A percentile compares a stretch with the other conserved stretches of the same genome.
Conservation (phyloP, 495 filamentous ascomycete species). For the Echria macrotheca region DNA sequence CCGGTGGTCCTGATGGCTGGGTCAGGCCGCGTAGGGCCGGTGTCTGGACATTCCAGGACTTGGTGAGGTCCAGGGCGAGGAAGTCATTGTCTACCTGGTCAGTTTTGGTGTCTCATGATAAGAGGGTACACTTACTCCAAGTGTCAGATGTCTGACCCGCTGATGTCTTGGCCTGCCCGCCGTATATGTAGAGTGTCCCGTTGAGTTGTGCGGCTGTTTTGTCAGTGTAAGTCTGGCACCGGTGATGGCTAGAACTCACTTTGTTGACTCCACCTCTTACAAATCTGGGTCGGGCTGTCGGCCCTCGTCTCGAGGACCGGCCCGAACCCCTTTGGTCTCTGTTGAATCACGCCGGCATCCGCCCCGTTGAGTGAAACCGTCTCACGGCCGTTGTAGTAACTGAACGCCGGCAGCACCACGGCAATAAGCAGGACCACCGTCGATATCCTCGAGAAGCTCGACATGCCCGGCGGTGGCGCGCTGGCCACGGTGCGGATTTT, state of each 20-base stretch:
- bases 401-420: constrained; percentile 44
- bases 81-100: constrained; percentile 59
- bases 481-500: constrained; percentile 35
- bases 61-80: constrained; percentile 58
- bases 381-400: constrained; percentile 32
- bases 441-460: constrained; percentile 38
- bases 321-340: constrained; percentile 16
- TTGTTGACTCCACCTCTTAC: constrained; percentile 65
- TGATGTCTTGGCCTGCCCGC: constrained; percentile 52
- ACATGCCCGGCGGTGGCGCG: constrained; percentile 34
- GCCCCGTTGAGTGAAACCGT: constrained; percentile 35
- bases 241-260: constrained; percentile 31
- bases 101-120: constrained; percentile 13
- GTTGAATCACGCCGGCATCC: constrained; percentile 40
- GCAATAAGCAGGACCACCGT: constrained; percentile 49
- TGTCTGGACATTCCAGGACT: constrained; percentile 58
- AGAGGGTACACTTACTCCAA: constrained; percentile 51
- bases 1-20: constrained; percentile 61
- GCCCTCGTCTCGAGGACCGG: constrained; percentile 32
- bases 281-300: constrained; percentile 50
- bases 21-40: constrained; percentile 57
- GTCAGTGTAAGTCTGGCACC: constrained; percentile 11
- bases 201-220: constrained; percentile 52
- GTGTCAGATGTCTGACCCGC: constrained; percentile 50
- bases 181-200: constrained; percentile 71